phyloP scores from a whole-genome alignment of 2,329 filamentous ascomycete species.

The Claviceps sp. region DNA sequence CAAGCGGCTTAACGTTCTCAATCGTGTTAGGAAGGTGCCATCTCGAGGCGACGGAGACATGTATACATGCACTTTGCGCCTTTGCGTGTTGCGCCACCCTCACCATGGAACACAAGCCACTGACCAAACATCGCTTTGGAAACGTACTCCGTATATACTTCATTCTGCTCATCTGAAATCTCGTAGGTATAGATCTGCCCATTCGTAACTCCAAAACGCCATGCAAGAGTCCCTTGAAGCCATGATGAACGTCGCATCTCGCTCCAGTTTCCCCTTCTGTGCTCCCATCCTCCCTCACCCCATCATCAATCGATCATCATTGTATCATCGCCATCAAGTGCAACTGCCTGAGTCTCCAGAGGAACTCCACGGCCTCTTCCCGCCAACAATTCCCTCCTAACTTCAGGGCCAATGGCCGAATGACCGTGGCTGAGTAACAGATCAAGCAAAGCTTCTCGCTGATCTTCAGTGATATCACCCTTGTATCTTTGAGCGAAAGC shows the following conservation, averaged over 20 bases:
- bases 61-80: neutral
- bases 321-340: slow-evolving; percentile 71
- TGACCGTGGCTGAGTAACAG: slow-evolving; percentile 75
- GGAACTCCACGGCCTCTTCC: slow-evolving; percentile 71
- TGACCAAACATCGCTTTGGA: neutral
- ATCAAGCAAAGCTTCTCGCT: slow-evolving; percentile 81
- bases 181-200: neutral
- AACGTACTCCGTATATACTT: neutral
- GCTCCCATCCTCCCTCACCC: too few species aligned
- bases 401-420: slow-evolving; percentile 77
- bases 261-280: neutral
- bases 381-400: slow-evolving; percentile 74
- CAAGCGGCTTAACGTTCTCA: neutral
- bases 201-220: slow-evolving; percentile 10
- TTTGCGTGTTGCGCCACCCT: neutral
- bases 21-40: neutral
- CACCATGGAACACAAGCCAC: neutral
- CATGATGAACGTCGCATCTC: slow-evolving; percentile 3
- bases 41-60: too few species aligned
- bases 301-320: slow-evolving; percentile 55
- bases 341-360: slow-evolving; percentile 41
- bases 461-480: slow-evolving; percentile 92
- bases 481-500: slow-evolving; percentile 90
- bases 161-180: neutral
- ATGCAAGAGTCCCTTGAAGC: slow-evolving; percentile 7